Evolutionary conservation across 2,329 filamentous ascomycete genomes (phyloP), one percentile per base, ranked within the genome.

Genomic region (Fusarium sp.): DNA sequence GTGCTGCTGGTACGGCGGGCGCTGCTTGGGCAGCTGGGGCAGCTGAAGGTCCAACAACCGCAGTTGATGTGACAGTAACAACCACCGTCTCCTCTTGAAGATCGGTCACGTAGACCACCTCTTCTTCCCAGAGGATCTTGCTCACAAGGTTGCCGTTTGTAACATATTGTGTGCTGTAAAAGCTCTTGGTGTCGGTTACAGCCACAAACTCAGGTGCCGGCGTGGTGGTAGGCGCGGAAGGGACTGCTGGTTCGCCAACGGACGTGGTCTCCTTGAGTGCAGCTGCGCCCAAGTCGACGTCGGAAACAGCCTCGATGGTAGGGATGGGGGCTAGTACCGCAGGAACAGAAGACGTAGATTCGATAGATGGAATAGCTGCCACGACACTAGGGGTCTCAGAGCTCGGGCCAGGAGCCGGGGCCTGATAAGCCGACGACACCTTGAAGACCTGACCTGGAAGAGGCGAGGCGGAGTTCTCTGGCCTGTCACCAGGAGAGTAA

Each of bases 101-200:
- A 54, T 82, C 76, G 1, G 84, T 87, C 17, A 87, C 83, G 50
- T 83, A 87, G 26, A 88, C 81, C 6, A 83, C 72, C 44, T 85
- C 81, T 76, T 88, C 81, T 51, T 85, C 83, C 83, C 85, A 87
- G 14, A 88, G 75, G 21, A 90, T 82, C 77, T 89, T 83, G 63
- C 81, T 81, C 14, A 90, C 84, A 8, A 82, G 69, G 43, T 81
- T 79, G 50, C 82, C 82, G 10, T 78, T 77, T 19, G 86, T 88
- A 45, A 83, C 63, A 62, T 81, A 88, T 67, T 87, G 76, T 7
- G 86, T 89, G 74, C 83, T 85, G 62, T 67, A 81, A 66, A 69
- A 77, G 57, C 69, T 77, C 53, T 77, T 71, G 58, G 80, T 80
- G 32, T 79, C 76, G 11, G 74, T 69, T 6, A 71, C 65, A 8